These are phyloP conservation scores for Clitopilus hobsonii DNA, from an alignment of 768 basidiomycete genomes.

Conservation along the genomic window DNA sequence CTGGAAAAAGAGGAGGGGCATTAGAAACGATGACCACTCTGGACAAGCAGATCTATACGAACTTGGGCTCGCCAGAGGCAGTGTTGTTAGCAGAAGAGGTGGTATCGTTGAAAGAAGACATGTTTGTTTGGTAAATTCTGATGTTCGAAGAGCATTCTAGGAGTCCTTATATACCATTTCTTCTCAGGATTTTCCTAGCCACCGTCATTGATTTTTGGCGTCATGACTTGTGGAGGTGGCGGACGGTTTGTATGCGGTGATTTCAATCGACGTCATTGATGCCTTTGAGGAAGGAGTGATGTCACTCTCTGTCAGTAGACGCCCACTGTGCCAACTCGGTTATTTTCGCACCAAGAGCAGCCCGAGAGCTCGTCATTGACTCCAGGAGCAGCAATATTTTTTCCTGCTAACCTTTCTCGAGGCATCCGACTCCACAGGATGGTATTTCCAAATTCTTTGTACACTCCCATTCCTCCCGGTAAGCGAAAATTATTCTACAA, in stretches of 20 bases:
- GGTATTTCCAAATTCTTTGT: too few species aligned
- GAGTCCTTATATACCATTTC: neutral
- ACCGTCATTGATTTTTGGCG: neutral
- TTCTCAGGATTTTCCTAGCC: neutral
- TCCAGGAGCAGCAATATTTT: neutral
- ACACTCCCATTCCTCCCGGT: too few species aligned
- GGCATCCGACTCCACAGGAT: too few species aligned
- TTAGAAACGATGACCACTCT: too few species aligned
- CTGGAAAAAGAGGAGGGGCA: slow-evolving; percentile 16
- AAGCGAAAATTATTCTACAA: neutral
- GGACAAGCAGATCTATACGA: slow-evolving; percentile 4
- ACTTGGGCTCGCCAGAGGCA: slow-evolving; percentile 23
- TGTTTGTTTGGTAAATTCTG: neutral
- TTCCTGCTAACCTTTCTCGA: neutral
- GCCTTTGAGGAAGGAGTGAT: neutral
- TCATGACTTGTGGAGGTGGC: neutral
- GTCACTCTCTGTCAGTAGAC: too few species aligned
- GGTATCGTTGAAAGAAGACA: neutral
- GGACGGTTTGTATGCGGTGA: neutral
- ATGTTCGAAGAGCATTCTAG: neutral
- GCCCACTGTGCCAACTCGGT: too few species aligned
- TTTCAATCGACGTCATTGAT: neutral
- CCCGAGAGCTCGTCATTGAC: neutral
- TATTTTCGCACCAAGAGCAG: too few species aligned
- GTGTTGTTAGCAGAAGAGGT: slow-evolving; percentile 22